Evolutionary conservation across 805 yeast genomes (phyloP).

Genomic region (Clavispora asparagi): DNA sequence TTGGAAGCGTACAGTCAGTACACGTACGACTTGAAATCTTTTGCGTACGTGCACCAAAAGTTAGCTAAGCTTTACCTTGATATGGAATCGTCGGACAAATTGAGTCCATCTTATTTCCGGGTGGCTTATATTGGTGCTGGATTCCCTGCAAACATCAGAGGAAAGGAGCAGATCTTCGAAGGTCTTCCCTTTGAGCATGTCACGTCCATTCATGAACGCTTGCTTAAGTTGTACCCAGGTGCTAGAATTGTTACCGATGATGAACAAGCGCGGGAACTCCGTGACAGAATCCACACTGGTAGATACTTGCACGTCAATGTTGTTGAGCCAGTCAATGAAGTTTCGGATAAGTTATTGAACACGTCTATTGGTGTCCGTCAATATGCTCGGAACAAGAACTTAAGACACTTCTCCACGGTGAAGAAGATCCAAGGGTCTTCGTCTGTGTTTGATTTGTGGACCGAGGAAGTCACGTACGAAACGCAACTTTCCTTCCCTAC

Average conservation of each 20-base stretch:
- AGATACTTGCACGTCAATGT: slow-evolving; percentile 66
- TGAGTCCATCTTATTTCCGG: slow-evolving; percentile 72
- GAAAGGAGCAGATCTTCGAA: slow-evolving; percentile 75
- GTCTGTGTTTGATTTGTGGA: slow-evolving; percentile 75
- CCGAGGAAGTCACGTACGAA: slow-evolving; percentile 78
- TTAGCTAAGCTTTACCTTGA: slow-evolving; percentile 64
- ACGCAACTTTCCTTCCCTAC: slow-evolving; percentile 80
- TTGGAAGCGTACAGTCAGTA: slow-evolving; percentile 67
- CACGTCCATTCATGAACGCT: slow-evolving; percentile 72
- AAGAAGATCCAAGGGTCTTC: slow-evolving; percentile 71
- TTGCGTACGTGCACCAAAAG: slow-evolving; percentile 65
- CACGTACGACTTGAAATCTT: slow-evolving; percentile 70
- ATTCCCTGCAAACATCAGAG: slow-evolving; percentile 72
- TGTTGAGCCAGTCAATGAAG: slow-evolving; percentile 63
- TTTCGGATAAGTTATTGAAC: slow-evolving; percentile 40
- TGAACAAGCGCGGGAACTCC: slow-evolving; percentile 48
- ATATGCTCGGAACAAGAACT: slow-evolving; percentile 69
- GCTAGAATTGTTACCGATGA: slow-evolving; percentile 64
- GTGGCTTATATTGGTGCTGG: slow-evolving; percentile 81
- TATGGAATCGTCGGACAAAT: slow-evolving; percentile 63
- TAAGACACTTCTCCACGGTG: slow-evolving; percentile 63
- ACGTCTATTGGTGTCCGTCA: slow-evolving; percentile 60
- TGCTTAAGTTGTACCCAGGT: slow-evolving; percentile 74
- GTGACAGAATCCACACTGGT: slow-evolving; percentile 56
- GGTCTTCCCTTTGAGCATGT: slow-evolving; percentile 86